A percentile compares a stretch with the other conserved stretches of the same genome.
phyloP scores from a whole-genome alignment of 179 eudicot genomes.

The Amaranthus tricolor region DNA sequence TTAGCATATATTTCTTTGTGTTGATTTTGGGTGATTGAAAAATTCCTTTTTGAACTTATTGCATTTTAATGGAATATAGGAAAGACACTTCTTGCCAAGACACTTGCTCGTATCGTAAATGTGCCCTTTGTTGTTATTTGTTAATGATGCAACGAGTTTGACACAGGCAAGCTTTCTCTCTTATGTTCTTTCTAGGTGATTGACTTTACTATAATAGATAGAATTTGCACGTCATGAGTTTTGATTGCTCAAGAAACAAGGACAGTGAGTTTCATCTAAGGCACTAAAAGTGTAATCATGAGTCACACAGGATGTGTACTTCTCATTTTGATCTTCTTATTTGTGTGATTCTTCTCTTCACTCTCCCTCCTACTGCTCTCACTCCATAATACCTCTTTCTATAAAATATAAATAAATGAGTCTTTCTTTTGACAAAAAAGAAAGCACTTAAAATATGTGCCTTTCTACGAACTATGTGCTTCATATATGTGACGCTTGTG shows the following conservation, averaged over 20 bases:
- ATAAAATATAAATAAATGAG: no score
- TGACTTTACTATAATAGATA: not conserved
- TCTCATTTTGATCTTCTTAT: no score
- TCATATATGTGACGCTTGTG: not conserved
- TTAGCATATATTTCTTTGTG: not conserved
- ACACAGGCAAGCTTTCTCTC: conserved; percentile 65
- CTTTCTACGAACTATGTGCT: not conserved
- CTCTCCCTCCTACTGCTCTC: no score
- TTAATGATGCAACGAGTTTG: conserved; percentile 93
- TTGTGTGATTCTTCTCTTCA: no score
- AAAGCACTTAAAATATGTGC: no score
- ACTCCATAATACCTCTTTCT: no score
- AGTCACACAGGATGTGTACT: no score
- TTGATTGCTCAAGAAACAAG: not conserved
- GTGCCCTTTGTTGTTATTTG: conserved; percentile 96
- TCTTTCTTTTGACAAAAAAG: no score
- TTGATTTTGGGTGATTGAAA: not conserved
- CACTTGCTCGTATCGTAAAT: conserved; percentile 86
- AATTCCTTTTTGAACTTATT: conserved; percentile 6
- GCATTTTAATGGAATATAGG: conserved; percentile 58
- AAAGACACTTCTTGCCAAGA: conserved; percentile 94
- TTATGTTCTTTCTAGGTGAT: not conserved
- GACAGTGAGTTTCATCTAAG: not conserved
- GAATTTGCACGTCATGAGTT: not conserved
- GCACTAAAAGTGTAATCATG: no score